These are phyloP conservation scores for Trichomonas gallinae DNA, from an alignment of 208 protist species.

Conservation along the genomic window DNA sequence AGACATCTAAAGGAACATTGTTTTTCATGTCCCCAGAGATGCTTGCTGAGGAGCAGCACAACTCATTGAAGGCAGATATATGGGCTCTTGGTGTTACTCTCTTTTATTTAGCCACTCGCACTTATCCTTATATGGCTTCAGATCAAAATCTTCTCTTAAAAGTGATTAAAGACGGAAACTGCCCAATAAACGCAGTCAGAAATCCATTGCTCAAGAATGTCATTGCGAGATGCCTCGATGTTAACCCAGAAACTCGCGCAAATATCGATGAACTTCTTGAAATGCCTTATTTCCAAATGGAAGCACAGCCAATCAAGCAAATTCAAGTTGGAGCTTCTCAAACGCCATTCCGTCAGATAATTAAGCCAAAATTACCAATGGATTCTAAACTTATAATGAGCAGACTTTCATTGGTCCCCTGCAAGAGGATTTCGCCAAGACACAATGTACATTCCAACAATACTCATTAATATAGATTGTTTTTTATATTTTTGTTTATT, in stretches of 20 bases:
- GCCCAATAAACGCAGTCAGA: background rate
- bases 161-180: background rate
- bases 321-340: too few relatives aligned
- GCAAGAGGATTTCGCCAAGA: too few relatives aligned
- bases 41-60: background rate
- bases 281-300: background rate
- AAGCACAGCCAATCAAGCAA: too few relatives aligned
- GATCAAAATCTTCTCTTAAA: background rate
- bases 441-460: too few relatives aligned
- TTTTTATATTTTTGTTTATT: too few relatives aligned
- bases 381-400: too few relatives aligned
- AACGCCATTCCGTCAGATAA: too few relatives aligned
- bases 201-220: background rate
- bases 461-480: too few relatives aligned
- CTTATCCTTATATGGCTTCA: background rate
- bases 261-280: background rate
- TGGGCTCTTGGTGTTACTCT: background rate
- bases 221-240: background rate
- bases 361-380: too few relatives aligned
- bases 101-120: background rate
- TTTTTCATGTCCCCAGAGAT: background rate
- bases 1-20: background rate
- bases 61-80: background rate
- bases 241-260: background rate
- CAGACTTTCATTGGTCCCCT: too few relatives aligned